A percentile compares a stretch with the other conserved stretches of the same genome.
These are phyloP conservation scores for Gamsiella multidivaricata DNA, from an alignment of 192 early-diverging fungal species.

Conservation along the genomic window DNA sequence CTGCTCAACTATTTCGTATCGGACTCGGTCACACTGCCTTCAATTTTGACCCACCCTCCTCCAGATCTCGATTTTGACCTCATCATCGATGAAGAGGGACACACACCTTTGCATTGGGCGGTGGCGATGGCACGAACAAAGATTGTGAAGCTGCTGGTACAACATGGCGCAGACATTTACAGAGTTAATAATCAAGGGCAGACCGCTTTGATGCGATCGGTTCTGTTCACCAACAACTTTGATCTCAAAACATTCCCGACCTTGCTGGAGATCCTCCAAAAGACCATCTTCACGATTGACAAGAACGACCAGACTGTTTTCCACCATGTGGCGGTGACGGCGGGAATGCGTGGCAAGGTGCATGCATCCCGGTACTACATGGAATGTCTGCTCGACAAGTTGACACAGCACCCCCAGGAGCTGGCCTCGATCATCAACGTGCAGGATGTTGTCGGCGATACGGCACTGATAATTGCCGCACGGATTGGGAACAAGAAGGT, in stretches of 20 bases:
- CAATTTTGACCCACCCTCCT: conserved; percentile 63
- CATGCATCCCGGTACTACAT: conserved; percentile 89
- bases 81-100: conserved; percentile 95
- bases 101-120: conserved; percentile 96
- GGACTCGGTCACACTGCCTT: conserved; percentile 61
- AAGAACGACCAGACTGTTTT: conserved; percentile 85
- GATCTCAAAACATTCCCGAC: conserved; percentile 83
- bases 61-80: conserved; percentile 83
- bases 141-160: conserved; percentile 79
- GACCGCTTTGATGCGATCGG: conserved; percentile 90
- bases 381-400: conserved; percentile 82
- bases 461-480: conserved; percentile 73
- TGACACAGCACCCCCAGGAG: conserved; percentile 77
- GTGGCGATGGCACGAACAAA: conserved; percentile 86
- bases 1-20: conserved; percentile 55
- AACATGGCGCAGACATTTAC: conserved; percentile 78
- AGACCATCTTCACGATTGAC: conserved; percentile 82
- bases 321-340: conserved; percentile 87
- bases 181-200: conserved; percentile 86
- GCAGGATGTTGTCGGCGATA: conserved; percentile 87
- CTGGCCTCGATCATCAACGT: conserved; percentile 79
- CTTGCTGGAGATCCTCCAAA: conserved; percentile 77
- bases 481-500: conserved; percentile 70
- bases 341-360: conserved; percentile 75
- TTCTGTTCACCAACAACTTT: conserved; percentile 90